Evolutionary conservation across 1,139 yeast genomes (phyloP).

Genomic region (Kodamaea derodonti): DNA sequence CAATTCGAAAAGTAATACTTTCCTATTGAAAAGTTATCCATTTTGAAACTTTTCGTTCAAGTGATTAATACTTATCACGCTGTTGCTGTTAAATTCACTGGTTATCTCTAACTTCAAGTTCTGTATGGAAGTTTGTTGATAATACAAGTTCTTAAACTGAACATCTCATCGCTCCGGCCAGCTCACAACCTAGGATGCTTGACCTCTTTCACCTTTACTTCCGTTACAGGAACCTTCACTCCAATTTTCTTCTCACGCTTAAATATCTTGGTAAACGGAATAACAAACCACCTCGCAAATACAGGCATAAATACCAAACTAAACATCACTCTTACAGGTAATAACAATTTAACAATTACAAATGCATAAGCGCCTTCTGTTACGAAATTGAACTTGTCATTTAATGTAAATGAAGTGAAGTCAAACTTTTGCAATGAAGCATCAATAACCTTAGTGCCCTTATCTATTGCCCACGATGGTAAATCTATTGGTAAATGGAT

Average conservation of each 20-base stretch:
- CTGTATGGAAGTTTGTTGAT: too few relatives aligned
- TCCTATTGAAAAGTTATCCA: too few relatives aligned
- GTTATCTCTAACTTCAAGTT: too few relatives aligned
- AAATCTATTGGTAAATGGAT: slow-evolving; percentile 45
- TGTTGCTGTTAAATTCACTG: too few relatives aligned
- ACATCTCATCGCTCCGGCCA: too few relatives aligned
- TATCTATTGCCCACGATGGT: slow-evolving; percentile 63
- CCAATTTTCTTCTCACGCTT: slow-evolving; percentile 11
- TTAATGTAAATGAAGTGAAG: slow-evolving; percentile 34
- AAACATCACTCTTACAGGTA: slow-evolving; percentile 59
- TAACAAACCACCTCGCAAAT: slow-evolving; percentile 57
- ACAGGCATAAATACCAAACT: slow-evolving; percentile 63
- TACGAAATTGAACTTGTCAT: slow-evolving; percentile 54
- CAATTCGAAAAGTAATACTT: too few relatives aligned
- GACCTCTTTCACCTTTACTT: slow-evolving; percentile 15
- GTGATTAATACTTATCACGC: too few relatives aligned
- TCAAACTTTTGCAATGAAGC: slow-evolving; percentile 34
- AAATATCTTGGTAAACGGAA: slow-evolving; percentile 48
- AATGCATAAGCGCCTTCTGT: slow-evolving; percentile 89
- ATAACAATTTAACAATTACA: slow-evolving; percentile 62
- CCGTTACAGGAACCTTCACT: slow-evolving; percentile 4
- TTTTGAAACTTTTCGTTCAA: too few relatives aligned
- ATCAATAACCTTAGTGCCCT: slow-evolving; percentile 60
- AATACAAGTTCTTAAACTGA: too few relatives aligned
- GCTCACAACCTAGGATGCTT: slow-evolving; percentile 33